Evolutionary conservation across 2,329 filamentous ascomycete species (phyloP).

Genomic region (Claviceps arundinis): DNA sequence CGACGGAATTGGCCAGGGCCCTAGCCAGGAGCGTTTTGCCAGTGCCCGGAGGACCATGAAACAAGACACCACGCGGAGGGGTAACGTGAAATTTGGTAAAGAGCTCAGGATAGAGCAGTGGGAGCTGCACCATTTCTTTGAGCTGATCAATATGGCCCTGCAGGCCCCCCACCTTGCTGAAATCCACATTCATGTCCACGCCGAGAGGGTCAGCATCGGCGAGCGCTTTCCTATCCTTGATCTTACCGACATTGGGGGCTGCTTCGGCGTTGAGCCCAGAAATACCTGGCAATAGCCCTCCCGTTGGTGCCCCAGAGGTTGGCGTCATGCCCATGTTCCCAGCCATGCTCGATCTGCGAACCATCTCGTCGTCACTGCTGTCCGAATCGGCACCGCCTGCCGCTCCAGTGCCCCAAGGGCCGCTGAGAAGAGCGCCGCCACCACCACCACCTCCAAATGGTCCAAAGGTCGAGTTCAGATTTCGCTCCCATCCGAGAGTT

Average conservation of each 20-base stretch:
- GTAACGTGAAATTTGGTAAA: constrained; percentile 87
- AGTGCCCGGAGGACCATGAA: constrained; percentile 92
- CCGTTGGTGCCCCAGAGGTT: constrained; percentile 31
- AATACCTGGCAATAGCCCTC: constrained; percentile 29
- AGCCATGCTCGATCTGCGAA: constrained; percentile 41
- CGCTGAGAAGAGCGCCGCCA: constrained; percentile 55
- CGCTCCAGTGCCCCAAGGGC: constrained; percentile 61
- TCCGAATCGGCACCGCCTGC: constrained; percentile 79
- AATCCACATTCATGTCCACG: constrained; percentile 83
- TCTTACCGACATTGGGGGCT: constrained; percentile 75
- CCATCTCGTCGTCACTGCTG: constrained; percentile 87
- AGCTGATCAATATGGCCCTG: constrained; percentile 91
- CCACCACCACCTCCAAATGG: constrained; percentile 83
- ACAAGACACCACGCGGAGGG: constrained; percentile 85
- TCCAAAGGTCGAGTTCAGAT: constrained; percentile 77
- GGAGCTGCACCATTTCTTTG: constrained; percentile 96
- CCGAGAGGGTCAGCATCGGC: constrained; percentile 91
- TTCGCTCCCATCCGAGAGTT: constrained; percentile 57
- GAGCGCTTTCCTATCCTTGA: constrained; percentile 83
- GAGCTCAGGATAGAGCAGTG: constrained; percentile 85
- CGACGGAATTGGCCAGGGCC: constrained; percentile 82
- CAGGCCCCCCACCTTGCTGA: constrained; percentile 85
- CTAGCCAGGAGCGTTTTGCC: constrained; percentile 95
- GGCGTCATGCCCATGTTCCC: constrained; percentile 53
- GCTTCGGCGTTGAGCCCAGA: constrained; percentile 30